A percentile compares a stretch with the other conserved stretches of the same genome.
Conservation (phyloP, 2,329 filamentous ascomycete genomes). For the Cadophora sp. region DNA sequence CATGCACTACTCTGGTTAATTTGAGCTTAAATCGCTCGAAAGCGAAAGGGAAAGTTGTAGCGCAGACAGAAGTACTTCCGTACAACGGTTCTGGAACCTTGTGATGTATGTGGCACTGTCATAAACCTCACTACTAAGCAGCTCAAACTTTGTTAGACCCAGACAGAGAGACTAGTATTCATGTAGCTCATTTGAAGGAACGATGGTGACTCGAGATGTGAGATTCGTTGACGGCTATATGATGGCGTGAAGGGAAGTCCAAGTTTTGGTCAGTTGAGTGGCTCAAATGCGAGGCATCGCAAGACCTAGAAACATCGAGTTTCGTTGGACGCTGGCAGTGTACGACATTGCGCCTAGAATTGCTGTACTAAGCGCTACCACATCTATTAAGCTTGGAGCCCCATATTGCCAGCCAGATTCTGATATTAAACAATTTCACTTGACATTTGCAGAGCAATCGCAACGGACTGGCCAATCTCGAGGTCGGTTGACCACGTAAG, state of each 20-base stretch:
- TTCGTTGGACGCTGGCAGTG: not conserved
- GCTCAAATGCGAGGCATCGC: not conserved
- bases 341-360: not conserved
- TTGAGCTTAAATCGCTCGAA: slow-evolving; percentile 17
- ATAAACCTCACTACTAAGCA: slow-evolving; percentile 21
- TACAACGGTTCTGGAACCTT: not conserved
- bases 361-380: slow-evolving; percentile 21
- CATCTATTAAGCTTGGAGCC: slow-evolving; percentile 9
- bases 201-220: not conserved
- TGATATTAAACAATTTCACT: slow-evolving; percentile 6
- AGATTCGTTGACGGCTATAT: not conserved
- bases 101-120: slow-evolving; percentile 26
- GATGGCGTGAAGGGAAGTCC: not conserved
- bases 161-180: not conserved
- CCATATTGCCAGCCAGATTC: slow-evolving; percentile 15
- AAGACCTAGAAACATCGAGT: not conserved
- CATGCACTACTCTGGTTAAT: not conserved
- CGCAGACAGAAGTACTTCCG: not conserved
- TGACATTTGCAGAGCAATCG: not conserved
- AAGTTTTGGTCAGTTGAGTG: not conserved
- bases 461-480: slow-evolving; percentile 9
- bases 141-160: not conserved
- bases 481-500: slow-evolving; percentile 19
- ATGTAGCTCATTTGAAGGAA: not conserved
- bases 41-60: not conserved